Conservation (phyloP, 2,329 filamentous ascomycete species). For the Leptographium procerum region DNA sequence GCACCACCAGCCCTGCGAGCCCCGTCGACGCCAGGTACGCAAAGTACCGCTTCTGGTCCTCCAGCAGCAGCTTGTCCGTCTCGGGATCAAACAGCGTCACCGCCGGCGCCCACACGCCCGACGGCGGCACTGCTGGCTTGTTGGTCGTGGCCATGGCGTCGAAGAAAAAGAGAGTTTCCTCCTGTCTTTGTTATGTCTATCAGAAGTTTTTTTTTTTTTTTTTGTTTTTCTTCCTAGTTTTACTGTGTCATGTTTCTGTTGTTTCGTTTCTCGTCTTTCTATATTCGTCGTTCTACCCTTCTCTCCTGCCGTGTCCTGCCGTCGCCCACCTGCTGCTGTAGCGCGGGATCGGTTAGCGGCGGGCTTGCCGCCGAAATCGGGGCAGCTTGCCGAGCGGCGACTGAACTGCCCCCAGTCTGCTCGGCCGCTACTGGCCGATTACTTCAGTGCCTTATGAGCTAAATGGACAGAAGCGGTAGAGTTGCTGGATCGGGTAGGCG, state of each 20-base stretch:
- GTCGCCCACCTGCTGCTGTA: no score
- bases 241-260: not conserved
- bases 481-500: no score
- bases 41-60: constrained; percentile 19
- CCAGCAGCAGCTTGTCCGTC: constrained; percentile 18
- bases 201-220: not conserved
- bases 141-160: not conserved
- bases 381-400: not conserved
- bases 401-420: no score
- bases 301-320: no score
- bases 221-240: not conserved
- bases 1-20: constrained; percentile 20
- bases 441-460: no score
- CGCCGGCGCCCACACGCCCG: constrained; percentile 22
- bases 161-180: no score
- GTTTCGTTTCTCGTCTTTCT: not conserved
- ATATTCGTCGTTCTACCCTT: no score
- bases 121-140: constrained; percentile 12
- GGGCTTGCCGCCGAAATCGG: not conserved
- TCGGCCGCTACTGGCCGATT: no score
- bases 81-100: constrained; percentile 22
- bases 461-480: no score
- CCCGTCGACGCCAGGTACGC: constrained; percentile 17
- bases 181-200: not conserved
- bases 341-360: not conserved